phyloP scores from a whole-genome alignment of 352 stramenopile genomes.

The Globisporangium solare region DNA sequence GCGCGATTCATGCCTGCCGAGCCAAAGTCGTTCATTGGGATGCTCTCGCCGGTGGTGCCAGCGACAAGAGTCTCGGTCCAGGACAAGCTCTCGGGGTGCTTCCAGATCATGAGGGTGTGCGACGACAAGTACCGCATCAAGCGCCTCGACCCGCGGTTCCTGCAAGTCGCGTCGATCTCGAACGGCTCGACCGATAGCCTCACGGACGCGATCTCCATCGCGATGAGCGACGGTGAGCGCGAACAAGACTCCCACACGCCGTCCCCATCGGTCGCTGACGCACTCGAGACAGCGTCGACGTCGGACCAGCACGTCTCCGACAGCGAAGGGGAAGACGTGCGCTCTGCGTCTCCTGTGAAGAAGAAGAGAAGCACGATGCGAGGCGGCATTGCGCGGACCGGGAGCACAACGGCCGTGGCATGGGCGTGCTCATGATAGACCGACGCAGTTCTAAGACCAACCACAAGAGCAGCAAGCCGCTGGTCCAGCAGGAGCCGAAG shows the following conservation, averaged over 20 bases:
- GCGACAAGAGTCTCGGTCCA: slow-evolving; percentile 47
- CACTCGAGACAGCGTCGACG: slow-evolving; percentile 10
- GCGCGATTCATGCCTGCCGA: slow-evolving; percentile 61
- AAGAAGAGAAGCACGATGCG: slow-evolving; percentile 46
- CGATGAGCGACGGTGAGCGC: slow-evolving; percentile 18
- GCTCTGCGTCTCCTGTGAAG: slow-evolving; percentile 37
- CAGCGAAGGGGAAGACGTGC: slow-evolving; percentile 35
- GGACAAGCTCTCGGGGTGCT: slow-evolving; percentile 67
- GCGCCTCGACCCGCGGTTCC: slow-evolving; percentile 47
- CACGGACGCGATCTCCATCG: slow-evolving; percentile 36
- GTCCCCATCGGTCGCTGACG: slow-evolving; percentile 11
- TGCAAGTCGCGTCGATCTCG: slow-evolving; percentile 20
- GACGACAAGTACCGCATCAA: slow-evolving; percentile 61
- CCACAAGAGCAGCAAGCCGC: slow-evolving; percentile 13
- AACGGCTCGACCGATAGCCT: slow-evolving; percentile 22
- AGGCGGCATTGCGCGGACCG: slow-evolving; percentile 23
- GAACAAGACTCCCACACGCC: slow-evolving; percentile 5
- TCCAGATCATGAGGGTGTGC: slow-evolving; percentile 60
- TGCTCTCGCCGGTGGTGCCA: slow-evolving; percentile 39
- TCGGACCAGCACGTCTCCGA: slow-evolving; percentile 22
- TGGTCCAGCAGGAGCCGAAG: slow-evolving; percentile 1
- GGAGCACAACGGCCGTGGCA: slow-evolving; percentile 34
- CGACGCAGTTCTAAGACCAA: slow-evolving; percentile 46
- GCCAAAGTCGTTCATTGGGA: slow-evolving; percentile 46
- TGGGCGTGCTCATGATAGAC: slow-evolving; percentile 23